Conservation (phyloP, 352 stramenopile genomes). For the Phytophthora rubi region DNA sequence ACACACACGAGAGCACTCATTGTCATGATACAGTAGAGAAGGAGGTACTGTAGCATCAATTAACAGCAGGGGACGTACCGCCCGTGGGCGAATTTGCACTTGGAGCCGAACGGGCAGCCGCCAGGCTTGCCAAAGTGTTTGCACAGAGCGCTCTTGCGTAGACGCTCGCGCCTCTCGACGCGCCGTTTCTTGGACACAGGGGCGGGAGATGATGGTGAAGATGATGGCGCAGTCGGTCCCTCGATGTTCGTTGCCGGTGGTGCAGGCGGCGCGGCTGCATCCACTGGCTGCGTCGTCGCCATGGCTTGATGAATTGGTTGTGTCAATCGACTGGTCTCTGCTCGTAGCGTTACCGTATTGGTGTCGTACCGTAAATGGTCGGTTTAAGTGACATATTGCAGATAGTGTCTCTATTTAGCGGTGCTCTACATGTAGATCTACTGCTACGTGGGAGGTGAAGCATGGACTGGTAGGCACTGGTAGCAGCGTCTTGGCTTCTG, state of each 20-base stretch:
- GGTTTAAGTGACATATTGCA: neutral
- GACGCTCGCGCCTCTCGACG: constrained; percentile 64
- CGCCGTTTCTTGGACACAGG: constrained; percentile 64
- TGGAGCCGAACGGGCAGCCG: constrained; percentile 75
- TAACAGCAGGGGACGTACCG: constrained; percentile 32
- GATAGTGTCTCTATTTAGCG: constrained; percentile 18
- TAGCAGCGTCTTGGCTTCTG: constrained; percentile 1
- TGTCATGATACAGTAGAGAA: neutral
- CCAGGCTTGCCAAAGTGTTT: constrained; percentile 88
- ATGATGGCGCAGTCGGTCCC: neutral
- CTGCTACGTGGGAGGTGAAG: constrained; percentile 5
- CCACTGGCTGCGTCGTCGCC: constrained; percentile 10
- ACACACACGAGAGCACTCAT: constrained; percentile 1
- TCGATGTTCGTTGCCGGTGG: constrained; percentile 7
- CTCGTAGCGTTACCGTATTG: neutral
- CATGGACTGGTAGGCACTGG: neutral
- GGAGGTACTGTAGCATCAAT: neutral
- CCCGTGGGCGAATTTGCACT: constrained; percentile 86
- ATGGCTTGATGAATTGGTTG: constrained; percentile 5
- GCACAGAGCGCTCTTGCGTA: constrained; percentile 83
- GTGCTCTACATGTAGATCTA: constrained; percentile 5
- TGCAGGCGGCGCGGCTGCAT: constrained; percentile 8
- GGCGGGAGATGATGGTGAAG: constrained; percentile 16
- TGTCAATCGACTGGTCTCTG: constrained; percentile 2
- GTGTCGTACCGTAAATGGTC: neutral